A percentile compares a stretch with the other conserved stretches of the same genome.
phyloP scores from a whole-genome alignment of 2,329 filamentous ascomycete species.

The Hyphodiscus sp. region DNA sequence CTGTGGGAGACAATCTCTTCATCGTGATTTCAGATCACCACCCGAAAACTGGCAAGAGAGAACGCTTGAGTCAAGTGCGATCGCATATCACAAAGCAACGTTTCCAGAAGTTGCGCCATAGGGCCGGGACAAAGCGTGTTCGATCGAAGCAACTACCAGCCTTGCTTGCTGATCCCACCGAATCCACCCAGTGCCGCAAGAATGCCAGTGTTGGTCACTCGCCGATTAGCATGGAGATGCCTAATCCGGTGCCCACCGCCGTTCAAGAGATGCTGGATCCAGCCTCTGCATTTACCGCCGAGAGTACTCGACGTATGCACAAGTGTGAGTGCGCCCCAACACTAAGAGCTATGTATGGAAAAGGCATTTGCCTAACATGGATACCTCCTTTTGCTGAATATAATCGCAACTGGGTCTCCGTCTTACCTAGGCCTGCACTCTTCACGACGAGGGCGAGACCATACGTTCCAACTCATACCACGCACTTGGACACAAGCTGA shows the following conservation, averaged over 20 bases:
- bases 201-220: neutral
- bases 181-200: neutral
- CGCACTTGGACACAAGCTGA: neutral
- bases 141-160: neutral
- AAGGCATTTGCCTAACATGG: neutral
- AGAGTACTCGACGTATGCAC: slow-evolving; percentile 3
- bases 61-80: slow-evolving; percentile 1
- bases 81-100: neutral
- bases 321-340: neutral
- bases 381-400: neutral
- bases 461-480: neutral
- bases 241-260: neutral
- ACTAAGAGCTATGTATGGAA: neutral
- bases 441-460: neutral
- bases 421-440: neutral
- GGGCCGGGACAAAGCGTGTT: neutral
- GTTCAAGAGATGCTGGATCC: neutral
- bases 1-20: neutral
- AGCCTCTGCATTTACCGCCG: neutral
- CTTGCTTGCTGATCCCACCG: neutral
- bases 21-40: neutral
- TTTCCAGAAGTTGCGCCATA: neutral
- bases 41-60: slow-evolving; percentile 1
- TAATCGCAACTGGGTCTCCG: neutral
- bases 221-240: neutral